Evolutionary conservation across 2,329 filamentous ascomycete genomes (phyloP), one percentile per base, ranked within the genome.

Genomic region (Ophiosphaerella narmari): DNA sequence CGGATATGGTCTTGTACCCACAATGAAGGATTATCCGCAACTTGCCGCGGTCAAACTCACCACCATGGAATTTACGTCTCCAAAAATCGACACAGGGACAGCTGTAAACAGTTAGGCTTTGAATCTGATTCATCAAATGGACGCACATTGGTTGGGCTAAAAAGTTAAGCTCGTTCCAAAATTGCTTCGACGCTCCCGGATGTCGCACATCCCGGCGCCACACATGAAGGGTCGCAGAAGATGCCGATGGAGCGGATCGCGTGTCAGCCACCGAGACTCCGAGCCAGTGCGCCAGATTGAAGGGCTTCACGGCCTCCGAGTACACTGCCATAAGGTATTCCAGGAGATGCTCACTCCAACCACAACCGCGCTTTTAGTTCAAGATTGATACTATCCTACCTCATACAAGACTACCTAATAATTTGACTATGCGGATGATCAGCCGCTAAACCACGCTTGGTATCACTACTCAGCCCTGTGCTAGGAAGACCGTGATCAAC

Each of bases 191-290:
- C 16, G 36, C 40, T 39, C 36, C 52, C 67, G 70, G 68, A 69
- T 67, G 67, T 66, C 53, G 63, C 64, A 67, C 21, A 50, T 65
- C 61, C 69, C 67, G 69, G 59, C 62, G 64, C 66, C 60, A 71
- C 59, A 41, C 67, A 60, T 29, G 40, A 41, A 35, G 40, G 50
- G 69, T 71, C 54, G 48, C 63, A 70, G 52, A 39, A 47, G 38
- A 50, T 36, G 38, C 39, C 43, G 45, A 36, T 58, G 54, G 48
- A 50, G 56, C 65, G 48, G 46, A 16, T 43, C 32, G 46, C 48
- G 63, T 65, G 48, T 64, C 62, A 63, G 58, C 49, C 46, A 36
- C 16, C 23, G 21, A 32, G 29, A 9, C 23, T 16, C 7, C 11
- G 7, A 29, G 26, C 26, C 7, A 29, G 26, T 29, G 26, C 26